Evolutionary conservation across 148 eudicot species (phyloP).

Genomic region (Silene conica): DNA sequence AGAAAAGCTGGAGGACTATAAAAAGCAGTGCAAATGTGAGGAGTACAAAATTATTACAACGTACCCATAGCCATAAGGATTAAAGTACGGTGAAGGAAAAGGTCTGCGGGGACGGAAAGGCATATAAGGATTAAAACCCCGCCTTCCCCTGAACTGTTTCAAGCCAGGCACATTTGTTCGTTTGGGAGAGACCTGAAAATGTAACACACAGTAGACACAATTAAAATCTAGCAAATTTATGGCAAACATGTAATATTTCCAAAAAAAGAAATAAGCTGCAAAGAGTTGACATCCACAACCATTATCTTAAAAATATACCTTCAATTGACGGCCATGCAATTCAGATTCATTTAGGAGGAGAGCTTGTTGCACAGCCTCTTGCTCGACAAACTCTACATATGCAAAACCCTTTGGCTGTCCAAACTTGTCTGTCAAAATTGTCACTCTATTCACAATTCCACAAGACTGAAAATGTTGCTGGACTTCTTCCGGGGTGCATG

Average conservation of each 20-base stretch:
- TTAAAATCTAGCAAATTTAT: not conserved
- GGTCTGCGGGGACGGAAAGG: conserved; percentile 41
- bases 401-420: conserved; percentile 99
- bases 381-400: conserved; percentile 88
- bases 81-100: conserved; percentile 43
- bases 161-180: conserved; percentile 92
- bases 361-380: conserved; percentile 87
- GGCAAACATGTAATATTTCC: not conserved
- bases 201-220: not conserved
- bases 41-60: not conserved
- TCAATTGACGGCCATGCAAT: conserved; percentile 91
- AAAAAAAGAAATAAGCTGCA: not conserved
- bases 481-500: conserved; percentile 98
- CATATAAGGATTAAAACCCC: conserved; percentile 47
- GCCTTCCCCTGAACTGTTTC: conserved; percentile 62
- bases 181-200: conserved; percentile 64
- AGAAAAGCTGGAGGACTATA: not conserved
- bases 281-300: not conserved
- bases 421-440: conserved; percentile 86
- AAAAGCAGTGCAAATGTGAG: not conserved
- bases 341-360: conserved; percentile 80
- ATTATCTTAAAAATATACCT: conserved; percentile 33
- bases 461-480: conserved; percentile 95
- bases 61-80: conserved; percentile 83
- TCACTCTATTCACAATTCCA: conserved; percentile 87